Evolutionary conservation across 2,329 filamentous ascomycete genomes (phyloP), one percentile per base, ranked within the genome.

Genomic region (Clonostachys chloroleuca): DNA sequence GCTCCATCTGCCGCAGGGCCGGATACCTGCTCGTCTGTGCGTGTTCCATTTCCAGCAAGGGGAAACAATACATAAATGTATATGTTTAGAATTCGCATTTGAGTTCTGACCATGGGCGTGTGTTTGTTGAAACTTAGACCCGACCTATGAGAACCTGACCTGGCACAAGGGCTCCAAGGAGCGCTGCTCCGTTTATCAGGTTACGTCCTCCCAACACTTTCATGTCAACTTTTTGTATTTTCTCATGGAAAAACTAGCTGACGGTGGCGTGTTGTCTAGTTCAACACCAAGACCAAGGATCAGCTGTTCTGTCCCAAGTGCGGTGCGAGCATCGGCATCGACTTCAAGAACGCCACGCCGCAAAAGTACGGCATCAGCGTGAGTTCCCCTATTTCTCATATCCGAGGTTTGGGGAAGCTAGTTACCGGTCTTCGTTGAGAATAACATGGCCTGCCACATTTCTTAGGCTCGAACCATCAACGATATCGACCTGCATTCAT

Each of bases 11-110:
- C 55, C 58, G 62, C 1, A 66, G 73, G n/a, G 67, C 72, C 35
- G 77, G 77, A 1, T 78, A 78, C 49, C 62, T 79, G 20, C 63
- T 79, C 30, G 64, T 78, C 40, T 77, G 70, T 73, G 56, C 49
- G 65, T 61, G 14, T 12, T 5, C 12, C 24, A 13, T 17, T 12
- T 8, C 33, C 24, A 13, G 17, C 16, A 33, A 12, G 35, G 37
- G n/a, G n/a, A n/a, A n/a, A n/a, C n/a, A n/a, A n/a, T n/a, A n/a
- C n/a, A n/a, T n/a, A n/a, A n/a, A n/a, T n/a, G n/a, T n/a, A n/a
- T n/a, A n/a, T n/a, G n/a, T n/a, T n/a, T n/a, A n/a, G n/a, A n/a
- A n/a, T n/a, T n/a, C n/a, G n/a, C n/a, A n/a, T n/a, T n/a, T n/a
- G n/a, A n/a, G n/a, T n/a, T 24, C 34, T n/a, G 18, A 13, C n/a